A percentile compares a stretch with the other conserved stretches of the same genome.
Evolutionary conservation across 169 alveolate genomes (phyloP).

Genomic region (Amoebophrya sp.): DNA sequence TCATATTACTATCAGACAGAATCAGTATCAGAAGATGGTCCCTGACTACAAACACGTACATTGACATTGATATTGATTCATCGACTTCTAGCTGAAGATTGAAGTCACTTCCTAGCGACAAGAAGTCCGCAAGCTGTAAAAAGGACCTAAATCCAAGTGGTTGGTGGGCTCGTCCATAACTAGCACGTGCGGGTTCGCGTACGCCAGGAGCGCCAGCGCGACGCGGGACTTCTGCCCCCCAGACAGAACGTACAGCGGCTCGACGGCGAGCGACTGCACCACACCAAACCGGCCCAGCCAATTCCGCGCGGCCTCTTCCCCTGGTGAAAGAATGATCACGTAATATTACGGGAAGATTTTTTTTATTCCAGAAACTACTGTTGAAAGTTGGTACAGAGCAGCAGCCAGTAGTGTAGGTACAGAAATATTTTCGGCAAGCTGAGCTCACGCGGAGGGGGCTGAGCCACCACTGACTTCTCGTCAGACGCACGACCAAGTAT

Average conservation of each 20-base stretch:
- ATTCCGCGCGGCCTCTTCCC: conserved; percentile 57
- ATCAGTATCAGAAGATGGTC: not conserved
- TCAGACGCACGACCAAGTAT: too few relatives aligned
- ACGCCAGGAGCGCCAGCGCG: conserved; percentile 84
- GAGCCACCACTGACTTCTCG: too few relatives aligned
- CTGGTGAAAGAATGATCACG: conserved; percentile 11
- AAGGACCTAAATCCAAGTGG: conserved; percentile 68
- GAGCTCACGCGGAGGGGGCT: too few relatives aligned
- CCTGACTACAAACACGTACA: not conserved
- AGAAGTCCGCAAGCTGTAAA: not conserved
- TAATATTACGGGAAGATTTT: not conserved
- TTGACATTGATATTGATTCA: not conserved
- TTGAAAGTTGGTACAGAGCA: too few relatives aligned
- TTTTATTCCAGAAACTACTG: not conserved
- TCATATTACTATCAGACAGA: not conserved
- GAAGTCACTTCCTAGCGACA: not conserved
- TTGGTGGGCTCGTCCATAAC: conserved; percentile 90
- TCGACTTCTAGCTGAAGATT: not conserved
- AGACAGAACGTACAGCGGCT: conserved; percentile 83
- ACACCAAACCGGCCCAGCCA: conserved; percentile 81
- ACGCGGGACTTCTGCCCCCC: conserved; percentile 91
- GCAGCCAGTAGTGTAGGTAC: too few relatives aligned
- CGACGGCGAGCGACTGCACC: conserved; percentile 71
- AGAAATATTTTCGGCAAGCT: too few relatives aligned
- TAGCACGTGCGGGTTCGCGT: conserved; percentile 78